phyloP scores from a whole-genome alignment of 306 rosid genomes.

The Vigna radiata region DNA sequence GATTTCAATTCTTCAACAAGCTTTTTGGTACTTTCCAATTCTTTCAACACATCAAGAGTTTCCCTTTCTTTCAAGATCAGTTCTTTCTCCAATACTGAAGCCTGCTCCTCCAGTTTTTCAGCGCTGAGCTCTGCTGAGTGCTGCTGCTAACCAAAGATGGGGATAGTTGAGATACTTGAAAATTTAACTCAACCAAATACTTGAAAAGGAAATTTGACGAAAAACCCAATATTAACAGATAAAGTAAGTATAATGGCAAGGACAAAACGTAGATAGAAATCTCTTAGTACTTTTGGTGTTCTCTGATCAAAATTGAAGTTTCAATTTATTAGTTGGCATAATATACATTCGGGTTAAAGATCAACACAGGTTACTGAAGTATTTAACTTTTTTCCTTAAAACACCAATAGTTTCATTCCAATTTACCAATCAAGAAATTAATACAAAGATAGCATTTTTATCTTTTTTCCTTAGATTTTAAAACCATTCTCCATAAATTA shows the following conservation, averaged over 20 bases:
- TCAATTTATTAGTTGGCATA: neutral
- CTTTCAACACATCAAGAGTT: conserved; percentile 58
- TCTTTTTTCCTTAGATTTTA: neutral
- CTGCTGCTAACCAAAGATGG: conserved; percentile 32
- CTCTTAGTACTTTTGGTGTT: neutral
- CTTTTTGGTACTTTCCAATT: conserved; percentile 56
- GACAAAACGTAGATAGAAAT: neutral
- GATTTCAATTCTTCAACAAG: conserved; percentile 52
- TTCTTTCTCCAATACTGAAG: conserved; percentile 52
- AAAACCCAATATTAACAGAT: neutral
- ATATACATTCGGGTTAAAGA: neutral
- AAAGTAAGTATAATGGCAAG: neutral
- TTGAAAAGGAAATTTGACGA: neutral
- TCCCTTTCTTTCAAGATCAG: conserved; percentile 57
- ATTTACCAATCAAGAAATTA: conserved; percentile 5
- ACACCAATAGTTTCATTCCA: neutral
- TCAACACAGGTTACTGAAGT: neutral
- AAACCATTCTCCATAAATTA: conserved; percentile 2
- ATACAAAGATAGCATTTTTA: neutral
- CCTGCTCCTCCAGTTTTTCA: conserved; percentile 50
- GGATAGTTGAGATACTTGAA: neutral
- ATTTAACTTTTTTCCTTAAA: neutral
- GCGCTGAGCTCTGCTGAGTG: conserved; percentile 22
- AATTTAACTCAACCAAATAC: conserved; percentile 12
- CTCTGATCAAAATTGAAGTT: neutral